Evolutionary conservation across 305 asterid genomes (phyloP).

Genomic region (Fraxinus sp.): DNA sequence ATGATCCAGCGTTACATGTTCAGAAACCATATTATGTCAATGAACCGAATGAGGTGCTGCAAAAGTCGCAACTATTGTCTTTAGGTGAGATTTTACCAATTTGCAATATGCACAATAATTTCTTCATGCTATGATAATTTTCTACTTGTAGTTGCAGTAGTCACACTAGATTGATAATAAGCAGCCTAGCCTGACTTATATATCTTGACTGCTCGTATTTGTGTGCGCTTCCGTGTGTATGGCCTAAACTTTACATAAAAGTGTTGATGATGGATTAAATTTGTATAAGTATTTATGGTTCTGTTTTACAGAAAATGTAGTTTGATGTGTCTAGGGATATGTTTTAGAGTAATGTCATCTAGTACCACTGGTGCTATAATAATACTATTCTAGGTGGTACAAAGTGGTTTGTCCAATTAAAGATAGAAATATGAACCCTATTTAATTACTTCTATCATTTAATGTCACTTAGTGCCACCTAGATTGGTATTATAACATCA

Average conservation of each 20-base stretch:
- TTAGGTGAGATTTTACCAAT: slow-evolving; percentile 43
- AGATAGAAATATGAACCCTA: not conserved
- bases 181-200: not conserved
- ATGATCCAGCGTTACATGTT: slow-evolving; percentile 34
- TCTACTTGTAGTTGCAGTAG: not conserved
- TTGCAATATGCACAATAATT: not conserved
- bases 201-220: not conserved
- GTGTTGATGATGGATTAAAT: not conserved
- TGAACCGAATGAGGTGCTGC: slow-evolving; percentile 53
- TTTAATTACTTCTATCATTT: too few relatives aligned
- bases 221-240: not conserved
- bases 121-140: slow-evolving; percentile 2
- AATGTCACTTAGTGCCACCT: not conserved
- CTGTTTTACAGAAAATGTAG: not conserved
- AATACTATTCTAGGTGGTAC: not conserved
- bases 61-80: slow-evolving; percentile 55
- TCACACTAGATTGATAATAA: not conserved
- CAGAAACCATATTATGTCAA: slow-evolving; percentile 48
- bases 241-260: not conserved
- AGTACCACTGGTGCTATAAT: not conserved
- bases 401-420: not conserved
- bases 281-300: not conserved
- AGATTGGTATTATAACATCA: not conserved
- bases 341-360: not conserved
- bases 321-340: not conserved